Evolutionary conservation across 352 stramenopile genomes (phyloP), one percentile per base, ranked within the genome.

Genomic region (Blastocystis sp.): DNA sequence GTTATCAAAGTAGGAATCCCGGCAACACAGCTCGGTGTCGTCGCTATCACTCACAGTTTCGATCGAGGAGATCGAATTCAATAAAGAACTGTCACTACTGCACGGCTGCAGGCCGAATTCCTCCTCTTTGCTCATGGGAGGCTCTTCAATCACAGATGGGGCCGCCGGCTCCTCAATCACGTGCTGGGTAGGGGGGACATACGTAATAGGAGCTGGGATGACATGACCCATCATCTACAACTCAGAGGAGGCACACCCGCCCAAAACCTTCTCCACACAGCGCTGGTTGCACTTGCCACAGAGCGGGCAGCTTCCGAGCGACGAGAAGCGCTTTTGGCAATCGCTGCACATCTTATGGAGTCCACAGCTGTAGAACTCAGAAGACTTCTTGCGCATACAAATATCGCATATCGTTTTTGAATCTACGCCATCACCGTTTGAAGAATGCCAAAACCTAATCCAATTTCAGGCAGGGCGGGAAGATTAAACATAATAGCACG

Each of bases 381-480:
- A 84, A 14, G 74, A 84, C 38, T 62, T 54, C 66, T 64, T 84
- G 43, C 74, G 19, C 74, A 84, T 84, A 84, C 74, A 84, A 59
- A 84, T 84, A 84, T 84, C 74, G 74, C 74, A 84, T 48, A 84
- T 84, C 24, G 74, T 84, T 84, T 70, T 84, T n/a, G 74, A 84
- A 42, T 59, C 74, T 84, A 70, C 14, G n/a, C 28, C 34, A 81
- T 63, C 57, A 68, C 28, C 11, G 34, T 19, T 59, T 54, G 24
- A 84, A 54, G 14, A 60, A 19, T 9, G 48, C 52, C 0, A 40
- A 28, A n/a, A 84, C 74, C 74, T 40, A 68, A 59, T 84, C 74
- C 74, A 57, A 84, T 84, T 52, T 84, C 74, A 11, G 74, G 74
- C 17, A 84, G 28, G 69, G 74, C 74, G 69, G 57, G 45, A 14